A percentile compares a stretch with the other conserved stretches of the same genome.
Conservation (phyloP, 1,284 basidiomycete genomes). For the Naganishia liquefaciens region DNA sequence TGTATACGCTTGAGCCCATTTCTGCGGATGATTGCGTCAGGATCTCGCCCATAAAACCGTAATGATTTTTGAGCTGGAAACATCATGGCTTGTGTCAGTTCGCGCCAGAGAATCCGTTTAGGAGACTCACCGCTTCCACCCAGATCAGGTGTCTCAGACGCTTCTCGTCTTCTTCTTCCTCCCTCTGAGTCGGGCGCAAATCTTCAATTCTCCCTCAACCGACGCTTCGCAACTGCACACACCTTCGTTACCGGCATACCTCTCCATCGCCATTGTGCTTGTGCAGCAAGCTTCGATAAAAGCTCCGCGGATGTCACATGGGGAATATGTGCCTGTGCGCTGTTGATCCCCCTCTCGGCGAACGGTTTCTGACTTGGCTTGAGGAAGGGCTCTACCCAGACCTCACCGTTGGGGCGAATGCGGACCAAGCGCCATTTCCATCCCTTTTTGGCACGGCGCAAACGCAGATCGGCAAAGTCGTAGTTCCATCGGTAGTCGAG, state of each 20-base stretch:
- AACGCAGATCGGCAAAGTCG: constrained; percentile 31
- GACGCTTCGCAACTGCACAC: background rate
- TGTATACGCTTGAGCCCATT: constrained; percentile 28
- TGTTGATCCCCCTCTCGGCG: constrained; percentile 22
- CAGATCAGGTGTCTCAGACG: constrained; percentile 16
- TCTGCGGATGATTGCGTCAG: constrained; percentile 24
- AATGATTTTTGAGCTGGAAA: constrained; percentile 27
- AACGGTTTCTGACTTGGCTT: constrained; percentile 31
- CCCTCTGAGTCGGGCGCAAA: background rate
- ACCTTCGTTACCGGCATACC: constrained; percentile 32
- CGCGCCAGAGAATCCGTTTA: background rate
- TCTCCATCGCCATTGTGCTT: constrained; percentile 27
- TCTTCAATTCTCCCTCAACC: background rate
- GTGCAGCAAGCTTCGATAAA: constrained; percentile 8
- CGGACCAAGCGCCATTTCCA: constrained; percentile 52
- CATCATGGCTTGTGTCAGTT: background rate
- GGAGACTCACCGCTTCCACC: constrained; percentile 28
- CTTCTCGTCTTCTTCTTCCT: constrained; percentile 28
- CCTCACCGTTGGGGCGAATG: constrained; percentile 40
- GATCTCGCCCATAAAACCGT: constrained; percentile 33
- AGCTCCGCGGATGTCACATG: background rate
- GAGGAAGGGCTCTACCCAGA: constrained; percentile 29
- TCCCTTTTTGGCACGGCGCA: constrained; percentile 30
- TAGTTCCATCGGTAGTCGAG: constrained; percentile 30
- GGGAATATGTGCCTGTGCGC: constrained; percentile 3